Conservation (phyloP, 495 filamentous ascomycete genomes). For the Neurospora sp. region DNA sequence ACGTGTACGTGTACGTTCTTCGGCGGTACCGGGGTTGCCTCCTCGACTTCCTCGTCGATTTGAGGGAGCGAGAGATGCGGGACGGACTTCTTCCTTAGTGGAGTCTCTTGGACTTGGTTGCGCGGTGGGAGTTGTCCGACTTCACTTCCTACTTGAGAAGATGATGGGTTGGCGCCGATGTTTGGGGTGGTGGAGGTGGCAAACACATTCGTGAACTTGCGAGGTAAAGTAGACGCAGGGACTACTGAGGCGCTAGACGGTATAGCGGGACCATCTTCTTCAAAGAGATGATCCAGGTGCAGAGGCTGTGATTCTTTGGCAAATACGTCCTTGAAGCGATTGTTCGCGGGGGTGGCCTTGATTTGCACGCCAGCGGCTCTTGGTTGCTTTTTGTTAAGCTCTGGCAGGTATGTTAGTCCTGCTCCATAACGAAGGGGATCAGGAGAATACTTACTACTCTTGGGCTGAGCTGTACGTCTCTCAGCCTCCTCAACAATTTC, state of each 20-base stretch:
- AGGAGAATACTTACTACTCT: slow-evolving; percentile 21
- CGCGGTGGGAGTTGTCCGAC: not conserved
- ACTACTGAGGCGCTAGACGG: slow-evolving; percentile 23
- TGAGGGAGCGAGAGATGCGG: not conserved
- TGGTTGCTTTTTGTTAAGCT: slow-evolving; percentile 58
- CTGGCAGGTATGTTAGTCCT: slow-evolving; percentile 27
- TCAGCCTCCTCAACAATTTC: slow-evolving; percentile 62
- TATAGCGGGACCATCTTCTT: slow-evolving; percentile 8
- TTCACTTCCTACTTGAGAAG: not conserved
- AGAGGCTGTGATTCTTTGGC: slow-evolving; percentile 9
- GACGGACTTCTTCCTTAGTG: not conserved
- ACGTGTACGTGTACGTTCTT: not conserved
- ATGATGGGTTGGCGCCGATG: not conserved
- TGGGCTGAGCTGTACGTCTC: slow-evolving; percentile 38
- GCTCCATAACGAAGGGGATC: not conserved
- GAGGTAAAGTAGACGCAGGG: slow-evolving; percentile 28
- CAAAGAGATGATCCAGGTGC: not conserved
- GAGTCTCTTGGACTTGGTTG: not conserved
- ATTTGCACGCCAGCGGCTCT: slow-evolving; percentile 52
- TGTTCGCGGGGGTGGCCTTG: slow-evolving; percentile 64
- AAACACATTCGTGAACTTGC: slow-evolving; percentile 22
- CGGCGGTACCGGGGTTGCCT: not conserved
- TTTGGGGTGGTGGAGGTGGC: not conserved
- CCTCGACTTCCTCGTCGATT: not conserved
- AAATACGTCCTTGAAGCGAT: slow-evolving; percentile 39